These are phyloP conservation scores for Tetradesmus lagerheimii DNA, from an alignment of 139 green algal species.

Conservation along the genomic window DNA sequence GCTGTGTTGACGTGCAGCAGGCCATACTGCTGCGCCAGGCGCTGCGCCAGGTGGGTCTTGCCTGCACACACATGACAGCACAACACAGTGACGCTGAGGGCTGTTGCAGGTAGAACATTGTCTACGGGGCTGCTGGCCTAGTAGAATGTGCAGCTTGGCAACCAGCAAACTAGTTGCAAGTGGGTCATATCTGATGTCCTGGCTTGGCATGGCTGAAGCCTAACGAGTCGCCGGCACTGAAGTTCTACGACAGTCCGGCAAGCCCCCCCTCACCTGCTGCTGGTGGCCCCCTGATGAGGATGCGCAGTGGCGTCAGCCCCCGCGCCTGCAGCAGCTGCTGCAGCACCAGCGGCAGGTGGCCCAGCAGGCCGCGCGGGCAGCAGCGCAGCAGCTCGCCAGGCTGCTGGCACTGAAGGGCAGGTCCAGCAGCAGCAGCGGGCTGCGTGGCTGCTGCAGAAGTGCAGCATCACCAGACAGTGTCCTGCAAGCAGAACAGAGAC, in stretches of 20 bases:
- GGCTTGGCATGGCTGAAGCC: no score
- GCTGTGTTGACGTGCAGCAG: slow-evolving; percentile 31
- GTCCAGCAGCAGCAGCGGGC: slow-evolving; percentile 48
- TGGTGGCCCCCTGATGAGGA: slow-evolving; percentile 38
- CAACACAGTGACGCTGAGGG: no score
- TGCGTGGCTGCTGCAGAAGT: not conserved
- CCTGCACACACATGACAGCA: not conserved
- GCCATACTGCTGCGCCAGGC: slow-evolving; percentile 32
- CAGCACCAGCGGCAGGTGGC: slow-evolving; percentile 41
- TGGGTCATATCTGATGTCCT: no score
- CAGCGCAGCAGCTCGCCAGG: slow-evolving; percentile 21
- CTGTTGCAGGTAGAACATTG: no score
- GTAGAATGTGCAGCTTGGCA: not conserved
- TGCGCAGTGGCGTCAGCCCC: slow-evolving; percentile 14
- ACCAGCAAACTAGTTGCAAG: not conserved
- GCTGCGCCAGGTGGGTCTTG: slow-evolving; percentile 30
- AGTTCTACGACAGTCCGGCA: not conserved
- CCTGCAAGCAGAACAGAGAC: not conserved
- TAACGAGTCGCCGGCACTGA: no score
- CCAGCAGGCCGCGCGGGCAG: slow-evolving; percentile 29
- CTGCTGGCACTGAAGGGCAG: slow-evolving; percentile 42
- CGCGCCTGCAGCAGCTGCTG: not conserved
- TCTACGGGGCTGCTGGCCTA: no score
- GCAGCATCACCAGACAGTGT: not conserved
- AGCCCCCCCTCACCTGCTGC: slow-evolving; percentile 22